A percentile compares a stretch with the other conserved stretches of the same genome.
Evolutionary conservation across 306 rosid species (phyloP).

Genomic region (Carpinus viminea): DNA sequence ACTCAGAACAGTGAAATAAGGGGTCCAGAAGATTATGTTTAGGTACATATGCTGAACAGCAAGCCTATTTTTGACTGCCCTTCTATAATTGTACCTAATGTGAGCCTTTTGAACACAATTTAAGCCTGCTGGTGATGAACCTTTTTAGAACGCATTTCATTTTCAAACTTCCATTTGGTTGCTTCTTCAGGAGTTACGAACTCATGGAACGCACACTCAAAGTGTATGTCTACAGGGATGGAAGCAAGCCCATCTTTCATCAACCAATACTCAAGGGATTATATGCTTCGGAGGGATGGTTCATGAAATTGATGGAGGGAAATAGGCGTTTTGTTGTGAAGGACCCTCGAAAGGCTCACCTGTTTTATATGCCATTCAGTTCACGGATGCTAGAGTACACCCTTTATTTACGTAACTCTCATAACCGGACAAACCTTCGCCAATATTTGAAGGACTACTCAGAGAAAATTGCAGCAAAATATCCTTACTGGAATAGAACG

Average conservation of each 20-base stretch:
- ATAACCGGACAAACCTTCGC: slow-evolving; percentile 88
- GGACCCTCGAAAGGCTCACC: slow-evolving; percentile 85
- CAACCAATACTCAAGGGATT: slow-evolving; percentile 81
- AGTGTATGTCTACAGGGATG: slow-evolving; percentile 85
- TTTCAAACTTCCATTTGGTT: slow-evolving; percentile 15
- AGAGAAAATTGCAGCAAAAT: slow-evolving; percentile 71
- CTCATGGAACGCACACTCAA: slow-evolving; percentile 84
- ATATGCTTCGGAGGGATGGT: slow-evolving; percentile 97
- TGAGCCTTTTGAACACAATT: not conserved
- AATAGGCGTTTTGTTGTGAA: slow-evolving; percentile 64
- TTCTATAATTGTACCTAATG: not conserved
- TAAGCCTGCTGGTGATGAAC: not conserved
- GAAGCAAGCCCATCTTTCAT: slow-evolving; percentile 86
- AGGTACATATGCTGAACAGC: not conserved
- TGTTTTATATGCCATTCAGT: slow-evolving; percentile 92
- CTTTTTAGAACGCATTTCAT: not conserved
- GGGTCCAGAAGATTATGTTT: not conserved
- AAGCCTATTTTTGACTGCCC: not conserved
- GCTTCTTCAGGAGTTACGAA: slow-evolving; percentile 76
- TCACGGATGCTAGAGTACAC: slow-evolving; percentile 72
- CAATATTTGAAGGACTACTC: slow-evolving; percentile 69
- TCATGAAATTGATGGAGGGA: slow-evolving; percentile 92
- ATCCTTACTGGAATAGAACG: slow-evolving; percentile 76
- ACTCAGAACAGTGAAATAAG: not conserved
- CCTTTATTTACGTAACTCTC: slow-evolving; percentile 82